Conservation (phyloP, 169 alveolate genomes). For the Plasmodium reichenowi region DNA sequence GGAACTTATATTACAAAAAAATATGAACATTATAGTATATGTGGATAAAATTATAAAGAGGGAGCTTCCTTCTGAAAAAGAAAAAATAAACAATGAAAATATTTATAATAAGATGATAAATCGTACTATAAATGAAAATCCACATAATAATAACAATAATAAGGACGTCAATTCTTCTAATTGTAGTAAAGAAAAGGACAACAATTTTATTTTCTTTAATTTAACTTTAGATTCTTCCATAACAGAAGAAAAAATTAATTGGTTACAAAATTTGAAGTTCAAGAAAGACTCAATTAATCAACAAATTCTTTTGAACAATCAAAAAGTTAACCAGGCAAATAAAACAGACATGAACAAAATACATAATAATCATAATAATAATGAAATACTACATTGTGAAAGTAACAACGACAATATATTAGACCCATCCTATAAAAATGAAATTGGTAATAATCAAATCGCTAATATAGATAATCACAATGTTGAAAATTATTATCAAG, state of each 20-base stretch:
- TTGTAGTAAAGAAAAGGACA: neutral
- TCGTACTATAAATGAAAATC: neutral
- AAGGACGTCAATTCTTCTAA: too few species aligned
- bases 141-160: neutral
- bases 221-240: constrained; percentile 75
- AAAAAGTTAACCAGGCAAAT: neutral
- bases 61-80: too few species aligned
- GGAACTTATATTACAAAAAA: constrained; percentile 73
- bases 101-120: neutral
- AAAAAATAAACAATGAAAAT: neutral
- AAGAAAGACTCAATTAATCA: constrained; percentile 9
- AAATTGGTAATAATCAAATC: neutral
- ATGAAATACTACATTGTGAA: neutral
- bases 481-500: neutral
- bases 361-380: neutral
- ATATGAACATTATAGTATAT: constrained; percentile 74
- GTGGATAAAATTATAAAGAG: constrained; percentile 68
- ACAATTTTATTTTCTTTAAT: constrained; percentile 72
- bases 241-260: constrained; percentile 75
- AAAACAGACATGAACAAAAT: neutral
- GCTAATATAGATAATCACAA: neutral
- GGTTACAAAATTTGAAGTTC: constrained; percentile 50
- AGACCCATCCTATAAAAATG: neutral
- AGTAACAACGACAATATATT: neutral
- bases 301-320: constrained; percentile 2